Base-by-base conservation (phyloP, 352 stramenopile genomes). In the Saprolegnia diclina region DNA sequence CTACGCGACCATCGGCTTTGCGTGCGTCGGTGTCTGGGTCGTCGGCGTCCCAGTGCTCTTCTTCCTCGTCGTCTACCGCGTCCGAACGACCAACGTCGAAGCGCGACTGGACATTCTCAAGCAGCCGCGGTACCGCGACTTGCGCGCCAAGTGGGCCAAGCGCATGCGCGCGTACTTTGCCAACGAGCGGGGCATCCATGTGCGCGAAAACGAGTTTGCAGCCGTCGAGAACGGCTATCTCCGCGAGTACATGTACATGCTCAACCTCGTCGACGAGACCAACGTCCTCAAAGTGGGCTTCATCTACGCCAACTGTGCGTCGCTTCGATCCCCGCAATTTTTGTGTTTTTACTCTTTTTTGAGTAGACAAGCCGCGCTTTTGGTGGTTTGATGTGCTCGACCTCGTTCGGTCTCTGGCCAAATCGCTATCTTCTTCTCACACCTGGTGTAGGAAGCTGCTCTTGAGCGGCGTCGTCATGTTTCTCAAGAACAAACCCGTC, bases 311-410 rank as follows among this genome's bases (percentile, higher is more conserved):
- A 82, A 90, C 63, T 92, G 82, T 89, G 5, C 29, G 29, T 5
- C 29, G 5, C 29, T 2, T 35, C 2, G 29, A 59, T 42, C 19
- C 35, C 3, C 16, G 24, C 35, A 79, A 19, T 77, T 72, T 16
- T 1, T 29, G 48, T 44, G n/a, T 16, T 55, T 35, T 63, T 42
- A n/a, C 26, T 21, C 3, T 65, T 55, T 32, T 35, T 64, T 3
- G 19, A 14, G 4, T 61, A 91, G 83, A 91, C 72, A 77, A 75
- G 0, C 70, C 82, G 35, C 64, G 78, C 26, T 90, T 85, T 50
- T 92, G 84, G 84, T 92, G 84, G 84, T 92, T 90, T 71, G 84
- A 92, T 72, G 84, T 89, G 26, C 74, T 92, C 35, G 84, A 92
- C 69, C 73, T 92, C 16, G 87, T 83, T 14, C 24, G 52, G 52